Base-by-base conservation (phyloP, 2,329 filamentous ascomycete species). In the Nigrograna mackinnonii region DNA sequence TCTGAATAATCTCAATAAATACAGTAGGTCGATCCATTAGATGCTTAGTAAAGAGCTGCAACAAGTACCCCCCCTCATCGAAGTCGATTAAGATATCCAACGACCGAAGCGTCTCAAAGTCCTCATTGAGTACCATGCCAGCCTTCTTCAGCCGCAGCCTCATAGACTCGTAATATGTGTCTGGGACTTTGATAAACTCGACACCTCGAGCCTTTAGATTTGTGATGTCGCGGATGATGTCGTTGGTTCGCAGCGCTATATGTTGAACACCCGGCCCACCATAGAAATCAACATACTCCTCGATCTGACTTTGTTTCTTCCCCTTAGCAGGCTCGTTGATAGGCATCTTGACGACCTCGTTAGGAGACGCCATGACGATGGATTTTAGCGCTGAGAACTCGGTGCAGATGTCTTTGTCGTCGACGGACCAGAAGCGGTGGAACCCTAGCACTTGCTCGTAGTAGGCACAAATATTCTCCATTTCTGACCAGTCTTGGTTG, bases 391-490 rank as follows among this genome's bases (percentile, higher is more conserved):
- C 91, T 1, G 86, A 91, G 79, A 89, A 96, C 65, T 95, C 91
- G 54, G 89, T 96, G 79, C 84, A 89, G 72, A 96, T 95, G 66
- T 95, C 84, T 55, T 83, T 87, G 77, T 96, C 92, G 69, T 96
- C 92, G 44, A 96, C 91, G 41, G 85, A 90, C 92, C 92, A 96
- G 84, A 96, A 96, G 54, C 91, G 89, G 76, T 96, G 91, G 81
- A 96, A 96, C 41, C 86, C 87, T 20, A 96, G 86, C 49, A 86
- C 88, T 50, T 85, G 82, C 74, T 96, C 91, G 75, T 96, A 97
- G 70, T 83, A 85, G 44, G 78, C 76, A 62, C 82, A 85, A 17
- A 78, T 73, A 35, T 74, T 72, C 43, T 85, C 79, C 80, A 97
- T 95, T 69, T 91, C 85, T 69, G 91, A 79, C 92, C 92, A 96